These are phyloP conservation scores for Trametes punicea DNA, from an alignment of 768 basidiomycete species.

Conservation along the genomic window DNA sequence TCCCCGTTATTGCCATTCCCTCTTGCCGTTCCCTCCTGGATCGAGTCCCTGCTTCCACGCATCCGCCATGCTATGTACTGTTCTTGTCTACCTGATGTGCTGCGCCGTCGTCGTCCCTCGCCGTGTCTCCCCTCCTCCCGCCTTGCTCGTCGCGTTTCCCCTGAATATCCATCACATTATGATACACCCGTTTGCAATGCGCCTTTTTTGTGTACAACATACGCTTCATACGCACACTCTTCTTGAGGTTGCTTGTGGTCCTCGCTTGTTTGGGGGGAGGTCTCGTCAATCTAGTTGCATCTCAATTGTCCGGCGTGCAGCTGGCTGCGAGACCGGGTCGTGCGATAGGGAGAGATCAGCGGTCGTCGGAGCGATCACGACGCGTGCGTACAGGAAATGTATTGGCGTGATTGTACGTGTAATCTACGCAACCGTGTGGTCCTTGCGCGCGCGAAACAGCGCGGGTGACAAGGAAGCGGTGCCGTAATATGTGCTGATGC, in stretches of 20 bases:
- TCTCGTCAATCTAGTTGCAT: too few relatives aligned
- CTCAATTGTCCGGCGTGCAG: too few relatives aligned
- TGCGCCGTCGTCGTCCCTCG: slow-evolving; percentile 6
- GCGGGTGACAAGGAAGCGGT: neutral
- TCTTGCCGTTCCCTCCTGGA: too few relatives aligned
- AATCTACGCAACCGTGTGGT: neutral
- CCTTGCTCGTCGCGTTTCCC: neutral
- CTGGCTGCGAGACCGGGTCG: too few relatives aligned
- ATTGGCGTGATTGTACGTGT: slow-evolving; percentile 8
- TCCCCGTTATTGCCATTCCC: neutral
- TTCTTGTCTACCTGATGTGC: slow-evolving; percentile 12
- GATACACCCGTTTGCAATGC: neutral
- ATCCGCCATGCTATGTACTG: slow-evolving; percentile 17
- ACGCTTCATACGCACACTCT: neutral
- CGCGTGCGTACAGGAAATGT: neutral
- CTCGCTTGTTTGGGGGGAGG: too few relatives aligned
- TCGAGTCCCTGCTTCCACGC: neutral
- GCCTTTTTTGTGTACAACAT: neutral
- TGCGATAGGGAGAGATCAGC: too few relatives aligned
- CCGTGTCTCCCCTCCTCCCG: neutral
- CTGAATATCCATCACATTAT: neutral
- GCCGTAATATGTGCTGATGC: neutral
- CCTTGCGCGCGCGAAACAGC: neutral
- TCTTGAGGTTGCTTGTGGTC: too few relatives aligned
- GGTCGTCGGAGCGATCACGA: too few relatives aligned